phyloP scores from a whole-genome alignment of 1,284 basidiomycete species.

The Cryptococcus jaspeensis region DNA sequence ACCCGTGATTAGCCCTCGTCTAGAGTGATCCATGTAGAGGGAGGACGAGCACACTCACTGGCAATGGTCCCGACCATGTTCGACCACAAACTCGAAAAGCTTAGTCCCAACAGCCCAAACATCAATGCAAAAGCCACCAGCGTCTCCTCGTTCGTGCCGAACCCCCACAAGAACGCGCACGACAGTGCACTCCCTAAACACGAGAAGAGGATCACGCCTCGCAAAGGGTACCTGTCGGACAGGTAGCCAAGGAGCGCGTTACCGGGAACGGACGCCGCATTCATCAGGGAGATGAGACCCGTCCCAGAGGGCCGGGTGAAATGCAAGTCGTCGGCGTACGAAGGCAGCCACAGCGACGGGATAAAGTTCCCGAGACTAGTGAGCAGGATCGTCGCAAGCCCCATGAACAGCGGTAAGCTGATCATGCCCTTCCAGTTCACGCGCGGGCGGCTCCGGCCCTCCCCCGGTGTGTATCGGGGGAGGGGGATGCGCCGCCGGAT shows the following conservation, averaged over 20 bases:
- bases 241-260: conserved; percentile 45
- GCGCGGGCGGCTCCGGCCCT: conserved; percentile 4
- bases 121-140: conserved; percentile 36
- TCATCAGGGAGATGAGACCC: conserved; percentile 47
- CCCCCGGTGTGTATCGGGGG: conserved; percentile 9
- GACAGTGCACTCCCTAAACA: conserved; percentile 38
- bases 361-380: conserved; percentile 49
- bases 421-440: conserved; percentile 34
- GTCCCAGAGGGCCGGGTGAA: conserved; percentile 42
- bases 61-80: conserved; percentile 37
- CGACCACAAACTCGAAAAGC: conserved; percentile 41
- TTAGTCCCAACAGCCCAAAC: conserved; percentile 36
- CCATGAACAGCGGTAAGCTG: conserved; percentile 33
- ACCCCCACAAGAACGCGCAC: conserved; percentile 50
- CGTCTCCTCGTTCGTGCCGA: conserved; percentile 35
- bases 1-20: no score
- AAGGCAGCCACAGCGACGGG: conserved; percentile 47
- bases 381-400: conserved; percentile 36
- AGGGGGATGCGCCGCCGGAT: conserved; percentile 46
- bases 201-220: conserved; percentile 36
- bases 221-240: conserved; percentile 40
- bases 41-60: conserved; percentile 18
- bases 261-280: conserved; percentile 48
- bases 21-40: neutral
- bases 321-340: conserved; percentile 42